phyloP scores from a whole-genome alignment of 2,329 filamentous ascomycete species.

The Laburnicola sp. region DNA sequence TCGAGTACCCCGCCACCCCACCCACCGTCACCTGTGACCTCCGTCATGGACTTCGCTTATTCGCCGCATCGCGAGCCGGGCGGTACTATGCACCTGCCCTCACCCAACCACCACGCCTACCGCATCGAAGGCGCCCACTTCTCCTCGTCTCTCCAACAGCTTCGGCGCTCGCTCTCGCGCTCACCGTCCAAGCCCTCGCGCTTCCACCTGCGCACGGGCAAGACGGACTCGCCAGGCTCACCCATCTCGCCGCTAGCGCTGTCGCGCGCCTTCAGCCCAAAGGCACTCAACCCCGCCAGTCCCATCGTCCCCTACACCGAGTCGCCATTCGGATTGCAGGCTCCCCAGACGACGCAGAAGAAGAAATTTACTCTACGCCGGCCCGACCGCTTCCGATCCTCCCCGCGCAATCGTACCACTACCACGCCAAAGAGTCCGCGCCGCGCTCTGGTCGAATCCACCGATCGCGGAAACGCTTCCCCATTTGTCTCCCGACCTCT shows the following conservation, averaged over 20 bases:
- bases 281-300: constrained; percentile 51
- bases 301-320: constrained; percentile 57
- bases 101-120: constrained; percentile 75
- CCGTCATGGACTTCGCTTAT: constrained; percentile 53
- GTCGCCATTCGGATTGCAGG: constrained; percentile 59
- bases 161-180: constrained; percentile 84
- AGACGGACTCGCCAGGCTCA: constrained; percentile 46
- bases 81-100: constrained; percentile 82
- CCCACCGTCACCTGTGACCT: constrained; percentile 7
- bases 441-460: constrained; percentile 70
- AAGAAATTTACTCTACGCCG: constrained; percentile 54
- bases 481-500: constrained; percentile 55
- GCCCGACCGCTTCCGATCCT: constrained; percentile 56
- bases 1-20: constrained; percentile 10
- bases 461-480: constrained; percentile 71
- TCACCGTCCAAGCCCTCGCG: constrained; percentile 82
- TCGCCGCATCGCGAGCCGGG: constrained; percentile 59
- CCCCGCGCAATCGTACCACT: constrained; percentile 67
- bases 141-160: constrained; percentile 71
- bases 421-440: constrained; percentile 72
- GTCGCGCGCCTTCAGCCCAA: constrained; percentile 52
- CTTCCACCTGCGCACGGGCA: constrained; percentile 64
- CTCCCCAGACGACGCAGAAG: constrained; percentile 63
- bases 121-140: constrained; percentile 73
- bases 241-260: constrained; percentile 50